Base-by-base conservation (phyloP, 352 stramenopile species). In the Globisporangium ultimum region DNA sequence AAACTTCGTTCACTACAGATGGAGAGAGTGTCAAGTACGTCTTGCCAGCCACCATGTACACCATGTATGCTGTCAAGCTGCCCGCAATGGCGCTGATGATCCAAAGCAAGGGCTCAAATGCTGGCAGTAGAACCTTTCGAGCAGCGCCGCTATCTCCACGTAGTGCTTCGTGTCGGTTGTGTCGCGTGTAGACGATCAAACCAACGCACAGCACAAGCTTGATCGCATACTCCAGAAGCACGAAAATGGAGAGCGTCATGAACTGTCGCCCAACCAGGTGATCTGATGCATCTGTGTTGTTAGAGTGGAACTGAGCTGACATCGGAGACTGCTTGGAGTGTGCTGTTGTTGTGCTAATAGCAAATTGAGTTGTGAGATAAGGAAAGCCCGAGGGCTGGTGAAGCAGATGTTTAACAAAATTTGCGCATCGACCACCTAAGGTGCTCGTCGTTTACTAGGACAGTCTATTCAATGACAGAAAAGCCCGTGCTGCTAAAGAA, bases 61-160 rank as follows among this genome's bases (percentile, higher is more conserved):
- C 47, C 9, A 71, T 38, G 11, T 55, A 52, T 17, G 59, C 8
- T 15, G 54, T 48, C 18, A 32, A 64, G 53, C 47, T 2, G 3
- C 46, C 60, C n/a, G 68, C 60, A 8, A 40, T 53, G 20, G 34
- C 34, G 24, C 22, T 45, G 7, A 75, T 53, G 18, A 71, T 63
- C 70, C 70, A 77, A 1, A 77, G 53, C 34, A 77, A 41, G 11
- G 70, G 70, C 38, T 77, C 66, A 38, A 75, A 72, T 18, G 70
- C 53, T n/a, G 70, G 70, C n/a, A 77, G 51, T 17, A 77, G 58
- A 24, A 74, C 57, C 55, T 67, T 69, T 2, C 59, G 48, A 2
- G 62, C 68, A 41, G 68, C 65, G 12, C 38, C 18, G 2, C 22
- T 28, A 45, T 66, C 59, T 36, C 68, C 68, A 24, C 41, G n/a